A percentile compares a stretch with the other conserved stretches of the same genome.
Evolutionary conservation across 2,329 filamentous ascomycete genomes (phyloP).

Genomic region (Exophiala lecanii-corni): DNA sequence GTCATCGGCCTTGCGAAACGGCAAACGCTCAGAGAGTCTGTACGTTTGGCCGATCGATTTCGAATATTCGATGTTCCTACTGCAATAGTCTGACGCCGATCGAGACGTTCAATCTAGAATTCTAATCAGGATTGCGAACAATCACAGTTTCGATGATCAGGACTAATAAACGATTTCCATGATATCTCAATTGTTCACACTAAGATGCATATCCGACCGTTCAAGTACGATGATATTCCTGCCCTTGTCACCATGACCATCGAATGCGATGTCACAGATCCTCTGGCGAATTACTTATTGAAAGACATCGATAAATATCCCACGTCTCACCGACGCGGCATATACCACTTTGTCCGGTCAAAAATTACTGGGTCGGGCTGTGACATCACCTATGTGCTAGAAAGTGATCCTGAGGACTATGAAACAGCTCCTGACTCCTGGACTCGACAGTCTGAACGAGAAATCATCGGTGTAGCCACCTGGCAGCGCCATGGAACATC

Average conservation of each 20-base stretch:
- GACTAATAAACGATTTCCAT: no score
- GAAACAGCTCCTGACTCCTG: not conserved
- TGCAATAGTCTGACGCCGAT: no score
- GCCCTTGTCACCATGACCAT: not conserved
- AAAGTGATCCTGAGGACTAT: conserved; percentile 1
- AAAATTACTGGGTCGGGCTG: not conserved
- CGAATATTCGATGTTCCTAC: no score
- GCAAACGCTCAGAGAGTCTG: no score
- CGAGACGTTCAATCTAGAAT: no score
- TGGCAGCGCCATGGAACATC: not conserved
- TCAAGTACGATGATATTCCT: not conserved
- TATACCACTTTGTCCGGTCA: not conserved
- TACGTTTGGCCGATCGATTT: no score
- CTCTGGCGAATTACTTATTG: not conserved
- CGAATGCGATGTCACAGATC: not conserved
- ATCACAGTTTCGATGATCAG: no score
- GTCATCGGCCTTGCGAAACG: no score
- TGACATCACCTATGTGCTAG: conserved; percentile 1
- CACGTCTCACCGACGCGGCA: not conserved
- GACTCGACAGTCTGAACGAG: no score
- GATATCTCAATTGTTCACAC: no score
- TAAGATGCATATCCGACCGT: not conserved
- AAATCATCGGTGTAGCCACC: conserved; percentile 1
- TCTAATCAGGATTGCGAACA: no score
- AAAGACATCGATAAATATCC: conserved; percentile 3